A percentile compares a stretch with the other conserved stretches of the same genome.
phyloP scores from a whole-genome alignment of 371 early-diverging fungal genomes.

The Fennellomyces sp. region DNA sequence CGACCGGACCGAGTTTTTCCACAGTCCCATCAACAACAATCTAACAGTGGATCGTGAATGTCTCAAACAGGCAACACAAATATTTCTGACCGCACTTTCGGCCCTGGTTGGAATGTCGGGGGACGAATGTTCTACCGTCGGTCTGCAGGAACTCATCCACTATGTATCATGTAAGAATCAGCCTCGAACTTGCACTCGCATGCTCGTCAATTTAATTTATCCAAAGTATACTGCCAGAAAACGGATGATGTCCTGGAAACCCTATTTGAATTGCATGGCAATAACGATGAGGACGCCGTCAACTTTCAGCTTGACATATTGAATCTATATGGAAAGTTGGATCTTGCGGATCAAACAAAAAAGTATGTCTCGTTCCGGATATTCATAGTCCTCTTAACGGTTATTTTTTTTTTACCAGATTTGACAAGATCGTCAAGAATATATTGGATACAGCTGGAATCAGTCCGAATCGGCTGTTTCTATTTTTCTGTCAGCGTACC shows the following conservation, averaged over 20 bases:
- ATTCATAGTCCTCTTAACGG: not conserved
- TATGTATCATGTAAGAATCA: not conserved
- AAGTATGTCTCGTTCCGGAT: not conserved
- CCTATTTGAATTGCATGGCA: conserved; percentile 15
- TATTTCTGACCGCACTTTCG: not conserved
- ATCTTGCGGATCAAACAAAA: not conserved
- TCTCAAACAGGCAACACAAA: conserved; percentile 9
- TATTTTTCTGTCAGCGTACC: conserved; percentile 14
- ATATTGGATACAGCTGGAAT: conserved; percentile 4
- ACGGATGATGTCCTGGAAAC: conserved; percentile 7
- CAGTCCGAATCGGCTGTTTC: conserved; percentile 17
- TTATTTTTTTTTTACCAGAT: not conserved
- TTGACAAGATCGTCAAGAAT: not conserved
- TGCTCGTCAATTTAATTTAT: too few relatives aligned
- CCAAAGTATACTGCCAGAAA: not conserved
- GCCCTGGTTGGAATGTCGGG: not conserved
- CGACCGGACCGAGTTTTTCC: conserved; percentile 20
- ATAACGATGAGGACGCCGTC: conserved; percentile 21
- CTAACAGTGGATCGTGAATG: conserved; percentile 19
- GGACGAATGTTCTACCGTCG: not conserved
- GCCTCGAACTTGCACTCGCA: not conserved
- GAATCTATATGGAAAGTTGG: not conserved
- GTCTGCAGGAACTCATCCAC: not conserved
- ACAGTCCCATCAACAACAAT: not conserved
- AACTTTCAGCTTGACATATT: conserved; percentile 19